These are phyloP conservation scores for Zygosaccharomyces rouxii DNA, from an alignment of 805 yeast genomes.

Conservation along the genomic window DNA sequence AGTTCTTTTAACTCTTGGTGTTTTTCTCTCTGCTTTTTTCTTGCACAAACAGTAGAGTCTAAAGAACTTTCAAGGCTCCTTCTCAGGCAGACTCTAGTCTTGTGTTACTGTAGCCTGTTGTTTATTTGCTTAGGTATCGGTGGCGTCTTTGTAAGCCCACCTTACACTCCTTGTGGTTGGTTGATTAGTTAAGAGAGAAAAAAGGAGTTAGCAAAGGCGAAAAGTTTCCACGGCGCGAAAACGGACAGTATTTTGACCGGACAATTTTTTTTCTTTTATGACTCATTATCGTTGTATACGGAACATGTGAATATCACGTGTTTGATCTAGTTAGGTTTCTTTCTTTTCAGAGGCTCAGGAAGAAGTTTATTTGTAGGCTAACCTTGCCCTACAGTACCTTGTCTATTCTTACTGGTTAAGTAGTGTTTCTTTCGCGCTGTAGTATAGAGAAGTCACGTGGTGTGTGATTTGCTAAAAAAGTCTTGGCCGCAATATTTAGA, in stretches of 20 bases:
- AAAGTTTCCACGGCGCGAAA: slow-evolving; percentile 3
- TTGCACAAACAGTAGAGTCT: not conserved
- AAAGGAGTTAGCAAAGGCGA: slow-evolving; percentile 2
- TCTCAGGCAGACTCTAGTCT: not conserved
- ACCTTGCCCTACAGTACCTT: too few relatives aligned
- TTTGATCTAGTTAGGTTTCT: too few relatives aligned
- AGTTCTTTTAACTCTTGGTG: not conserved
- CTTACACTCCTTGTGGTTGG: slow-evolving; percentile 1
- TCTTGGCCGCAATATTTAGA: too few relatives aligned
- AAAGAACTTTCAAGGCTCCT: not conserved
- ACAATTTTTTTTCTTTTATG: not conserved
- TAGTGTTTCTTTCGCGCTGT: too few relatives aligned
- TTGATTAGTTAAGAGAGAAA: not conserved
- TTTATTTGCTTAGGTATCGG: slow-evolving; percentile 1
- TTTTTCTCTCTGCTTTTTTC: not conserved
- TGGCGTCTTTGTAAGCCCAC: slow-evolving; percentile 5
- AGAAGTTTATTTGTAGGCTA: too few relatives aligned
- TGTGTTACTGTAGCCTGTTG: not conserved
- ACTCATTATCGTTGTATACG: not conserved
- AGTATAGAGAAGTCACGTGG: too few relatives aligned
- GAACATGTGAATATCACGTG: not conserved
- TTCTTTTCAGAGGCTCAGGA: too few relatives aligned
- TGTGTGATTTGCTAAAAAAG: too few relatives aligned
- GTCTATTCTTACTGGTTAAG: too few relatives aligned
- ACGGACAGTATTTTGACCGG: slow-evolving; percentile 2